Evolutionary conservation across 2,329 filamentous ascomycete genomes (phyloP).

Genomic region (Xylariaceae sp.): DNA sequence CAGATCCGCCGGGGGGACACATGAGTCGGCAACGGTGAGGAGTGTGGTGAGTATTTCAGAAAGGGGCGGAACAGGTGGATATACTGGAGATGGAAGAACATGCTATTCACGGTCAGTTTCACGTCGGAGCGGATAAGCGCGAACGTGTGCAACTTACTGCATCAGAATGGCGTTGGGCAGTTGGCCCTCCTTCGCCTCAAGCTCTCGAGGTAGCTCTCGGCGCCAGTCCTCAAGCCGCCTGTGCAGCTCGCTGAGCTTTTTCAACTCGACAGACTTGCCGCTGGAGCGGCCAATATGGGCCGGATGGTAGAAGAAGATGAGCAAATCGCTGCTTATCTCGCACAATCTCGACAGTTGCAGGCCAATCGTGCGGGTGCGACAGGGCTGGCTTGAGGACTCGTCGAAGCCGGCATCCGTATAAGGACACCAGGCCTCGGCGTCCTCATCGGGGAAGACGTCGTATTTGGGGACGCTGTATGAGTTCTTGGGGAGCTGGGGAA

Average conservation of each 20-base stretch:
- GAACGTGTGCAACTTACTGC: constrained; percentile 59
- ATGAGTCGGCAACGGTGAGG: constrained; percentile 76
- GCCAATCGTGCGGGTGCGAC: constrained; percentile 72
- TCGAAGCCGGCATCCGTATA: constrained; percentile 80
- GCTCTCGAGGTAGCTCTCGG: constrained; percentile 71
- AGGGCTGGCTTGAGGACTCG: constrained; percentile 66
- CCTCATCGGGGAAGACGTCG: constrained; percentile 85
- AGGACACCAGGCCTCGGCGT: constrained; percentile 77
- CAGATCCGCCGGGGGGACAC: constrained; percentile 88
- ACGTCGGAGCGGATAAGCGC: background rate
- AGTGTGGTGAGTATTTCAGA: constrained; percentile 75
- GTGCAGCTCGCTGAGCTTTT: constrained; percentile 87
- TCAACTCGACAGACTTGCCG: constrained; percentile 77
- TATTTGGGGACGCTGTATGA: constrained; percentile 81
- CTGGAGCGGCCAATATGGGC: constrained; percentile 53
- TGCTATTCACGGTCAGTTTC: constrained; percentile 45
- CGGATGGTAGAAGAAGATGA: constrained; percentile 88
- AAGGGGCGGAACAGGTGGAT: constrained; percentile 95
- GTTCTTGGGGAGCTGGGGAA: constrained; percentile 75
- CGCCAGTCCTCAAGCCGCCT: constrained; percentile 86
- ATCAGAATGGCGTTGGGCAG: constrained; percentile 71
- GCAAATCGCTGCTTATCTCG: constrained; percentile 87
- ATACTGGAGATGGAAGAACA: constrained; percentile 95
- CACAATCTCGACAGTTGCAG: constrained; percentile 77
- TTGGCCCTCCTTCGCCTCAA: constrained; percentile 84